These are phyloP conservation scores for Butyriboletus appendiculatus DNA, from an alignment of 1,284 basidiomycete species.

Conservation along the genomic window DNA sequence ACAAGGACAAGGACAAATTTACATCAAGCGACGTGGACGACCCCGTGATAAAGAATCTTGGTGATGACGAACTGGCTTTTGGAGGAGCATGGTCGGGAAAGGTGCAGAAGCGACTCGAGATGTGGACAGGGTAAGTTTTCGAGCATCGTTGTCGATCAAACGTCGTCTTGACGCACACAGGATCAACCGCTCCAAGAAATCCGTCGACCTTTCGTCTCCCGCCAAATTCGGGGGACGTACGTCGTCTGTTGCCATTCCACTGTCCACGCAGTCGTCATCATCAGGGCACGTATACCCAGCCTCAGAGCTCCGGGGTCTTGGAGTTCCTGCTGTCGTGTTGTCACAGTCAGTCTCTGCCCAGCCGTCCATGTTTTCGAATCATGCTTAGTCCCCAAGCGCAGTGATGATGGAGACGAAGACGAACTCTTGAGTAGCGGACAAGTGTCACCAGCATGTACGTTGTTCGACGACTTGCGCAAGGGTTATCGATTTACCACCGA, in stretches of 20 bases:
- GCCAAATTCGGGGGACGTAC: conserved; percentile 22
- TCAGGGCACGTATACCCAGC: conserved; percentile 33
- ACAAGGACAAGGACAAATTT: conserved; percentile 23
- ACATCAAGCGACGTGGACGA: conserved; percentile 39
- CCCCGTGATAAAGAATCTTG: conserved; percentile 23
- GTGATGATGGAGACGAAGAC: conserved; percentile 54
- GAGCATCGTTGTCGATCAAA: not conserved
- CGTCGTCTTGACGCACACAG: conserved; percentile 18
- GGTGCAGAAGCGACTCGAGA: conserved; percentile 68
- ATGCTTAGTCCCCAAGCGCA: conserved; percentile 10
- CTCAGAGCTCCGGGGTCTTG: conserved; percentile 30
- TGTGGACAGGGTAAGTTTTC: conserved; percentile 64
- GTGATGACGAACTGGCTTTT: conserved; percentile 36
- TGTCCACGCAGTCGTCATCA: conserved; percentile 36
- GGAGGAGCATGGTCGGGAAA: conserved; percentile 57
- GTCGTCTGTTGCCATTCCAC: conserved; percentile 33
- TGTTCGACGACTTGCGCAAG: conserved; percentile 5
- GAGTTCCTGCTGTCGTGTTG: conserved; percentile 30
- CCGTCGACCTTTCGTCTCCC: conserved; percentile 30
- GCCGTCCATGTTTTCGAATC: not conserved
- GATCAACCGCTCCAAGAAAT: conserved; percentile 37
- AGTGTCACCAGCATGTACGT: conserved; percentile 65
- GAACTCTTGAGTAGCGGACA: conserved; percentile 72
- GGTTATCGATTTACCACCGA: conserved; percentile 7
- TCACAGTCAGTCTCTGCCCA: conserved; percentile 25